These are phyloP conservation scores for Neurospora intermedia DNA, from an alignment of 495 filamentous ascomycete genomes.

Conservation along the genomic window DNA sequence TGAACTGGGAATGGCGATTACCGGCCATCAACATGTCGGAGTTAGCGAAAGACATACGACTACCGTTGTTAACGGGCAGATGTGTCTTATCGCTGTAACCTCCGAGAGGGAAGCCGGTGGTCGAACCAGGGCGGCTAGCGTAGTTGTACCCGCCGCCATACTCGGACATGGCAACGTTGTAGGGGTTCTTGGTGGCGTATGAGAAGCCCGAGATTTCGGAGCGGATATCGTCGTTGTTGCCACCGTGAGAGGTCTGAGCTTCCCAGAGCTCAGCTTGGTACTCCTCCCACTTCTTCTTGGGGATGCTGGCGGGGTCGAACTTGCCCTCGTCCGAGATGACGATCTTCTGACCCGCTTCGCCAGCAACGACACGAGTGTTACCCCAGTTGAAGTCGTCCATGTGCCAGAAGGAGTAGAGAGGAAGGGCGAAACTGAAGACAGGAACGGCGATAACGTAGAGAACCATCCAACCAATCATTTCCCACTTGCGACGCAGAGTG, in stretches of 20 bases:
- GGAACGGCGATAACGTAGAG: conserved; percentile 89
- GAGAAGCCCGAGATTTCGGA: conserved; percentile 88
- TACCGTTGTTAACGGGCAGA: conserved; percentile 23
- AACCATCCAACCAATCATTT: conserved; percentile 99
- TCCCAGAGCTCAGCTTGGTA: conserved; percentile 98
- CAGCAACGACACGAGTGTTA: conserved; percentile 94
- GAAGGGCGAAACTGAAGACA: conserved; percentile 82
- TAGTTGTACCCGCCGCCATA: conserved; percentile 35
- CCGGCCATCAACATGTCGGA: conserved; percentile 47
- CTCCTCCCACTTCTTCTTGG: conserved; percentile 97
- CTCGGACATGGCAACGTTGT: conserved; percentile 42
- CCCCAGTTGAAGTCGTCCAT: conserved; percentile 99
- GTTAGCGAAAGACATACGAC: conserved; percentile 69
- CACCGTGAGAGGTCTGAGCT: conserved; percentile 51
- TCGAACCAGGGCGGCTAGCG: conserved; percentile 63
- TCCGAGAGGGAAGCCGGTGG: conserved; percentile 42
- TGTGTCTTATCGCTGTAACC: conserved; percentile 16
- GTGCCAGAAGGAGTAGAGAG: conserved; percentile 96
- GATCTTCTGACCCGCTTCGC: conserved; percentile 84
- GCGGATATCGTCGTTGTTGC: conserved; percentile 55
- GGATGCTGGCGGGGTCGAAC: conserved; percentile 87
- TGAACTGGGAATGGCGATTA: conserved; percentile 37
- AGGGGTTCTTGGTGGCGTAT: conserved; percentile 68
- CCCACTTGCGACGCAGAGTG: conserved; percentile 91
- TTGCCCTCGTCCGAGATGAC: conserved; percentile 97